Evolutionary conservation across 2,329 filamentous ascomycete species (phyloP), one percentile per base, ranked within the genome.

Genomic region (Fusarium udum): DNA sequence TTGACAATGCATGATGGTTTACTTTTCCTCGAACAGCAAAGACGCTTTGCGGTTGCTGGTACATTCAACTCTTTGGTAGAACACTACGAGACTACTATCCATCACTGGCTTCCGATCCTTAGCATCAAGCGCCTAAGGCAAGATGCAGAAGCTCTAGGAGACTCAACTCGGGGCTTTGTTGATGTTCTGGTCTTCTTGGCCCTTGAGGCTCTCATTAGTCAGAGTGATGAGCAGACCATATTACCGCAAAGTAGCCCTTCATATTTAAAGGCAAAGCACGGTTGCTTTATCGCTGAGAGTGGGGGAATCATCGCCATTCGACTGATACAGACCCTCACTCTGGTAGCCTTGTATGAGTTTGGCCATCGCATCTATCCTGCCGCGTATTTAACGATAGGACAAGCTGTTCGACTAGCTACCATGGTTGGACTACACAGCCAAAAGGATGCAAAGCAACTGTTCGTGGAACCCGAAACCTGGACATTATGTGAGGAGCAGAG

Each of bases 131-230:
- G 49, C 6, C 10, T 58, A 1, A 34, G 13, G n/a, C 45, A 53
- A 51, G 10, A n/a, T 0, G 10, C 32, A 20, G 4, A 32, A 0
- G 12, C 2, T 26, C 4, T 34, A 2, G 7, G 0, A 2, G 4
- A 24, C 3, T 12, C 39, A 8, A 22, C 3, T 46, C 37, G 1
- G 0, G 37, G 55, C 4, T 4, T 12, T 10, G 18, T 57, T 15
- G 39, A 34, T 12, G 16, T 57, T 16, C 39, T 46, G 4, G 15
- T 18, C 2, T 42, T 43, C 12, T 11, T 61, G 4, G 32, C 20
- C 5, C 39, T 61, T 1, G 24, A 61, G 22, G 39, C 39, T 15
- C 26, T 57, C 1, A 0, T 57, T 14, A 43, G 3, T 11, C 49
- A 57, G 11, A 24, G 10, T 26, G 12, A 24, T 9, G n/a, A 6